Base-by-base conservation (phyloP, 2,329 filamentous ascomycete species). In the Colletotrichum sublineola region DNA sequence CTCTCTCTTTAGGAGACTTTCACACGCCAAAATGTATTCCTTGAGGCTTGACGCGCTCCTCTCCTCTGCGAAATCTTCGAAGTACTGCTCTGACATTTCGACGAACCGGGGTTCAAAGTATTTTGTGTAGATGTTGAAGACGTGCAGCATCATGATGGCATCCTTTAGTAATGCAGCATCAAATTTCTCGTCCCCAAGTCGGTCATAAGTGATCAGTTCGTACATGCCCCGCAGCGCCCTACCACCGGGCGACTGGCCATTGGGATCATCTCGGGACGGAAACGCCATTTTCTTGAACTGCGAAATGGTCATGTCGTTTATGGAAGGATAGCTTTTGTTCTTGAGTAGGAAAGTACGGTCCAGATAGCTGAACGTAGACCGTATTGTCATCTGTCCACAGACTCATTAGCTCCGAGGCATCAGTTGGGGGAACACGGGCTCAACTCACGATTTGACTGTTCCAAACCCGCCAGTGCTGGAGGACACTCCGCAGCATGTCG, bases 291-390 rank as follows among this genome's bases (percentile, higher is more conserved):
- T 88, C 65, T 93, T 89, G 80, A 98, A 99, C 72, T 94, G 88
- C 18, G 86, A 83, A 67, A 96, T 90, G 6, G 92, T 90, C 85
- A 97, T 91, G 78, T 97, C 94, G 78, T 95, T 93, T 68, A 99
- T 90, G 44, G 93, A 93, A 12, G 88, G 87, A 46, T 88, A 83
- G 31, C 92, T 90, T 75, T 92, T 91, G 57, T 91, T 91, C 69
- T 92, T 91, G 2, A 97, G 85, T 9, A 99, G 87, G 79, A 95
- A 98, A 2, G 95, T 94, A 74, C 96, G 91, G 80, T 99, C 96
- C 75, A 99, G 88, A 78, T 95, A 99, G 83, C 95, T 97, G 82
- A 98, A 98, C 50, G 97, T 93, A 74, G 93, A 96, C 61, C 95
- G 90, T 64, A 99, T 89, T 18, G 92, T 91, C 75, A 91, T 89